Conservation (phyloP, 2,329 filamentous ascomycete species). For the Ambrosiella xylebori region DNA sequence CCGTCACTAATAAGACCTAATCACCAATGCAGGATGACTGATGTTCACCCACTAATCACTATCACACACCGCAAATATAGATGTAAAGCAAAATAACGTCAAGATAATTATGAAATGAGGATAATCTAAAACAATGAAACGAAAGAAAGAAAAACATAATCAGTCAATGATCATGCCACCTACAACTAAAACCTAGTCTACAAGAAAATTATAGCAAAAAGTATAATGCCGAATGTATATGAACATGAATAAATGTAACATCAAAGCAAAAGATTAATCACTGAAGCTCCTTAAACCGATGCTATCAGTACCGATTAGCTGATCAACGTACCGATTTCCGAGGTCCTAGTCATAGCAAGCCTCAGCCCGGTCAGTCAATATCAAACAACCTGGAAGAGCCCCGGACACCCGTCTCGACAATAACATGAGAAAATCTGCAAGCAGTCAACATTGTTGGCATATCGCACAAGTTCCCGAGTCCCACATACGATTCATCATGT, state of each 20-base stretch:
- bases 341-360: too few species aligned
- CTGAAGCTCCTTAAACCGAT: neutral
- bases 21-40: too few species aligned
- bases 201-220: slow-evolving; percentile 4
- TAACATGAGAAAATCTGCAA: neutral
- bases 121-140: slow-evolving; percentile 1
- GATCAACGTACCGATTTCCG: too few species aligned
- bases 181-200: slow-evolving; percentile 4
- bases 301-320: too few species aligned
- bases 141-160: neutral
- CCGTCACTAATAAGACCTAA: too few species aligned
- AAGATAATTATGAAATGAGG: neutral
- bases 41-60: too few species aligned
- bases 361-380: too few species aligned
- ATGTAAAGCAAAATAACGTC: neutral
- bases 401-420: too few species aligned
- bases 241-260: neutral
- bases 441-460: neutral
- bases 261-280: neutral
- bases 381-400: too few species aligned
- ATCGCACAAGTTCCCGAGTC: neutral
- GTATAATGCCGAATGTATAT: neutral
- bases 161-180: neutral
- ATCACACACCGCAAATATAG: too few species aligned
- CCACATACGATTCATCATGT: neutral